A percentile compares a stretch with the other conserved stretches of the same genome.
phyloP scores from a whole-genome alignment of 2,329 filamentous ascomycete species.

The Septoria linicola region DNA sequence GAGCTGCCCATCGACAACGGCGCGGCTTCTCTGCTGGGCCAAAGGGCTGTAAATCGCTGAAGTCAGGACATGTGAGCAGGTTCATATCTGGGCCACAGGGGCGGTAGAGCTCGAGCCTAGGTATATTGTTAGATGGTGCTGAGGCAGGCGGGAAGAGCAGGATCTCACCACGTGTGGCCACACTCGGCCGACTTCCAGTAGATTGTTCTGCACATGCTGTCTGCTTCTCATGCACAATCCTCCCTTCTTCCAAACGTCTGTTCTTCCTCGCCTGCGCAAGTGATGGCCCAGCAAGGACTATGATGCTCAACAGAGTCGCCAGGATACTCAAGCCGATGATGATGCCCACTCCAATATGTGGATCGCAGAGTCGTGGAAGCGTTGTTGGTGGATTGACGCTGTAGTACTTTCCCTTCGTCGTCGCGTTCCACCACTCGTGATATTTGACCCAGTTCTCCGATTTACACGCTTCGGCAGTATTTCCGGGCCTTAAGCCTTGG shows the following conservation, averaged over 20 bases:
- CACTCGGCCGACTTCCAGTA: slow-evolving; percentile 49
- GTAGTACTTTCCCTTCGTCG: neutral
- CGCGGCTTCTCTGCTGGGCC: slow-evolving; percentile 30
- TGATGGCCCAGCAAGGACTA: neutral
- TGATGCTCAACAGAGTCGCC: neutral
- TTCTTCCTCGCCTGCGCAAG: neutral
- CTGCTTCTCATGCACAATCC: neutral
- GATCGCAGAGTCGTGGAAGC: neutral
- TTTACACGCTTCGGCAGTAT: neutral
- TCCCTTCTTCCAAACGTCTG: neutral
- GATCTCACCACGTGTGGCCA: slow-evolving; percentile 47
- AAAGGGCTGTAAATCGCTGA: slow-evolving; percentile 29
- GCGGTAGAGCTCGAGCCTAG: slow-evolving; percentile 44
- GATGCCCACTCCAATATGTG: neutral
- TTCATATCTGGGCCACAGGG: slow-evolving; percentile 45
- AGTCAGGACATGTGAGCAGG: slow-evolving; percentile 44
- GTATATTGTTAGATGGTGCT: neutral
- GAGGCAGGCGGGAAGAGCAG: neutral
- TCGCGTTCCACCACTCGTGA: neutral
- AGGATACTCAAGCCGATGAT: neutral
- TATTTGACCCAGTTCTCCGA: neutral
- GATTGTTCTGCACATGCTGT: slow-evolving; percentile 49
- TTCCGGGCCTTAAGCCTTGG: neutral
- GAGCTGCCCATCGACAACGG: slow-evolving; percentile 23
- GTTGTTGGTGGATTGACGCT: neutral